These are phyloP conservation scores for Colletotrichum scovillei DNA, from an alignment of 2,329 filamentous ascomycete genomes.

Conservation along the genomic window DNA sequence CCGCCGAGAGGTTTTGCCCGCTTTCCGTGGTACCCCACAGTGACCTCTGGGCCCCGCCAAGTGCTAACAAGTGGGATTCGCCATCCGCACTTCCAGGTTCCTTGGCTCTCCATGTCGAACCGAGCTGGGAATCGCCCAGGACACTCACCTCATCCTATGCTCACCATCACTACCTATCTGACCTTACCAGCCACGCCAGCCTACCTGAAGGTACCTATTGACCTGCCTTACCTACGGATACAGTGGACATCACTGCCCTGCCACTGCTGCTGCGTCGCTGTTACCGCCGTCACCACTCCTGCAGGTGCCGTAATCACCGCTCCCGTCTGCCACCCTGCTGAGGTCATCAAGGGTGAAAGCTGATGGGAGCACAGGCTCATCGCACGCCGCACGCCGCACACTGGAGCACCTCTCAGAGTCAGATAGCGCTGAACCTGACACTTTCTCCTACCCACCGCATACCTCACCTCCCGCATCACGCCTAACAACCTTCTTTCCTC, in stretches of 20 bases:
- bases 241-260: neutral
- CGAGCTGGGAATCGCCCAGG: neutral
- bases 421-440: constrained; percentile 10
- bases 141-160: neutral
- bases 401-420: neutral
- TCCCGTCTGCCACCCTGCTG: neutral
- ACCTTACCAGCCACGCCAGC: neutral
- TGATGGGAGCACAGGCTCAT: neutral
- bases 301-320: neutral
- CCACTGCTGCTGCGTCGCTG: neutral
- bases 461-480: constrained; percentile 23
- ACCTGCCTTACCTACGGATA: neutral
- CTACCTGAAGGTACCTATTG: neutral
- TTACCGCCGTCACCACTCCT: neutral
- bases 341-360: neutral
- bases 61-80: constrained; percentile 26
- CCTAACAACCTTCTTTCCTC: constrained; percentile 23
- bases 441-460: constrained; percentile 3
- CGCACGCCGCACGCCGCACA: neutral
- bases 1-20: neutral
- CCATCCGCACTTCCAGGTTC: constrained; percentile 24
- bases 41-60: constrained; percentile 22
- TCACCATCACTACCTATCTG: neutral
- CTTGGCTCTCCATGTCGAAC: neutral
- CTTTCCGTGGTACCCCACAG: constrained; percentile 9